These are phyloP conservation scores for Herpotrichia juniperi DNA, from an alignment of 2,329 filamentous ascomycete genomes.

Conservation along the genomic window DNA sequence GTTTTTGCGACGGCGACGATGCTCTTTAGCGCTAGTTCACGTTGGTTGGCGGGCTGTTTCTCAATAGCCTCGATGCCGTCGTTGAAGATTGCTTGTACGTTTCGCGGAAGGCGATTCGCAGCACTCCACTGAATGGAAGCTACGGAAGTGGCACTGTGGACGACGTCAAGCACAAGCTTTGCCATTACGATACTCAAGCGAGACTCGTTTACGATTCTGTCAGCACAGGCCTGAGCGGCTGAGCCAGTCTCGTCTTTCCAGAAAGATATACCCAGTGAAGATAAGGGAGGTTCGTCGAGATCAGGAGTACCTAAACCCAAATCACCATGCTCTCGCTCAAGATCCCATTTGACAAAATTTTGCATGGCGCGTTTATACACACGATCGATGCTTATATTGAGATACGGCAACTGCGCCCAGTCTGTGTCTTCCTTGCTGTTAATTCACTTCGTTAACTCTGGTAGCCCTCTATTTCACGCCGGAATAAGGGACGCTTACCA, in stretches of 20 bases:
- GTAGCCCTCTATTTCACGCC: too few relatives aligned
- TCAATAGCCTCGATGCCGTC: not conserved
- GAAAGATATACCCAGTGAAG: not conserved
- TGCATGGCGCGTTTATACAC: not conserved
- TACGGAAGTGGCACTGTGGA: not conserved
- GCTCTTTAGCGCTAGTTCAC: not conserved
- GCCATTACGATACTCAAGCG: not conserved
- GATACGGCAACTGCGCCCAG: not conserved
- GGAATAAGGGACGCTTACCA: not conserved
- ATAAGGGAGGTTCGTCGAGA: not conserved
- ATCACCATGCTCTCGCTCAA: not conserved
- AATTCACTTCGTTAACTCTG: too few relatives aligned
- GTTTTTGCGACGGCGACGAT: not conserved
- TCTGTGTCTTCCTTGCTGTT: not conserved
- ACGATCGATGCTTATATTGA: not conserved
- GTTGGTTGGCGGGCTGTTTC: not conserved
- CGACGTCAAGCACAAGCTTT: not conserved
- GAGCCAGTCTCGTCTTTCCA: not conserved
- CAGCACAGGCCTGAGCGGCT: not conserved
- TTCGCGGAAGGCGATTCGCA: not conserved
- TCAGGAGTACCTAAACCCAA: not conserved
- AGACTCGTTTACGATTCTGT: not conserved
- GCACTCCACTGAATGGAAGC: not conserved
- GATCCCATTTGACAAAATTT: not conserved
- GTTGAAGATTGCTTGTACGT: not conserved